Percentiles rank a stretch among this genome's conserved stretches.
phyloP scores from a whole-genome alignment of 257 asterid species.

The Penstemon newberryi region DNA sequence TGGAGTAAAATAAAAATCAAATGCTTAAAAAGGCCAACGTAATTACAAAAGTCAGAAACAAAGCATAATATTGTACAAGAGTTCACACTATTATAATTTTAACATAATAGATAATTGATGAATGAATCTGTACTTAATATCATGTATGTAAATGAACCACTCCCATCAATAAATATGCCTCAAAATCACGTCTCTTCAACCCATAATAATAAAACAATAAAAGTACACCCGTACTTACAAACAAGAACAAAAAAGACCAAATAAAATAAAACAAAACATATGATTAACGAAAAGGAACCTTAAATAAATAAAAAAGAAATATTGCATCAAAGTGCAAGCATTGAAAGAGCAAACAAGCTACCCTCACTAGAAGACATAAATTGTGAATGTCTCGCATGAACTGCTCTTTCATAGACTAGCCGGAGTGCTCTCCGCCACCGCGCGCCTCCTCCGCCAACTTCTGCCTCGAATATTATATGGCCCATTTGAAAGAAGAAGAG shows the following conservation, averaged over 20 bases:
- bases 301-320: neutral
- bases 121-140: no score
- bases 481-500: conserved; percentile 61
- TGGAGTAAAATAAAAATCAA: no score
- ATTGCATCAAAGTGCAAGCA: conserved; percentile 45
- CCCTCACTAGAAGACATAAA: conserved; percentile 45
- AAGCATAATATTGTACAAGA: no score
- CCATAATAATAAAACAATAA: neutral
- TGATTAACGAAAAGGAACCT: no score
- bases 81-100: no score
- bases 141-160: no score
- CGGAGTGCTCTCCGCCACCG: conserved; percentile 69
- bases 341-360: conserved; percentile 47
- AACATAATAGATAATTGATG: no score
- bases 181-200: neutral
- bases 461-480: conserved; percentile 37
- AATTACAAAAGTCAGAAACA: no score
- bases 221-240: neutral
- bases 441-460: conserved; percentile 16
- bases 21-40: no score
- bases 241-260: no score
- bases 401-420: conserved; percentile 42
- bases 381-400: conserved; percentile 39
- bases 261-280: no score
- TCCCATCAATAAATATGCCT: neutral